Conservation (phyloP, 768 basidiomycete genomes). For the Lentinula sp. region DNA sequence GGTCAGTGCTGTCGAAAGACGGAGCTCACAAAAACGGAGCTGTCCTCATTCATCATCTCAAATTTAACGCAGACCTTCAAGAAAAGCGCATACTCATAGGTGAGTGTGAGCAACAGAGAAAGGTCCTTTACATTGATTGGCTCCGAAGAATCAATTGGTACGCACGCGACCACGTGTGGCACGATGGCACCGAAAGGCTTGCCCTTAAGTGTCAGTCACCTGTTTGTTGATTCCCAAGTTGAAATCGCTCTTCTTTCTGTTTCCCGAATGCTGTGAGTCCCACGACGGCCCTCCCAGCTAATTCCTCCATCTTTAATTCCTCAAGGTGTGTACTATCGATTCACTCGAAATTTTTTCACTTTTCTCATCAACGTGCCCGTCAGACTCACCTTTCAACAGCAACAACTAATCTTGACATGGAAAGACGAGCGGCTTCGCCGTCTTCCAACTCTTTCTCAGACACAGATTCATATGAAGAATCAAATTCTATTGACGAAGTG, state of each 20-base stretch:
- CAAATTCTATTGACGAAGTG: constrained; percentile 49
- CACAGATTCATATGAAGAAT: constrained; percentile 57
- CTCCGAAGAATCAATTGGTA: no score
- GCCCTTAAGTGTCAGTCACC: constrained; percentile 1
- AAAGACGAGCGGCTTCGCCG: constrained; percentile 1
- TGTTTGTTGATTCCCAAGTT: constrained; percentile 2
- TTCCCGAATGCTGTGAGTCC: background rate
- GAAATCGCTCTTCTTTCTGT: background rate
- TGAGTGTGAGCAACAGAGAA: no score
- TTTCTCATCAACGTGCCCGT: background rate
- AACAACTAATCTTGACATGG: background rate
- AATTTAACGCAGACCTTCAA: no score
- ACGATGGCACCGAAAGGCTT: background rate
- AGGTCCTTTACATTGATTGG: no score
- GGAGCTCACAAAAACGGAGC: no score
- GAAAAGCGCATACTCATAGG: no score
- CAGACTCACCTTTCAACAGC: background rate
- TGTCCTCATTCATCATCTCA: no score
- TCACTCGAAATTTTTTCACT: background rate
- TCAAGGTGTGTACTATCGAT: background rate
- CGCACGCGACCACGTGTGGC: background rate
- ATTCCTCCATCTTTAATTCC: background rate
- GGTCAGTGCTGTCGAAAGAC: no score
- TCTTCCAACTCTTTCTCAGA: constrained; percentile 36
- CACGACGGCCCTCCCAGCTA: background rate